phyloP scores from a whole-genome alignment of 2,329 filamentous ascomycete genomes.

The Lasiodiplodia sp. region DNA sequence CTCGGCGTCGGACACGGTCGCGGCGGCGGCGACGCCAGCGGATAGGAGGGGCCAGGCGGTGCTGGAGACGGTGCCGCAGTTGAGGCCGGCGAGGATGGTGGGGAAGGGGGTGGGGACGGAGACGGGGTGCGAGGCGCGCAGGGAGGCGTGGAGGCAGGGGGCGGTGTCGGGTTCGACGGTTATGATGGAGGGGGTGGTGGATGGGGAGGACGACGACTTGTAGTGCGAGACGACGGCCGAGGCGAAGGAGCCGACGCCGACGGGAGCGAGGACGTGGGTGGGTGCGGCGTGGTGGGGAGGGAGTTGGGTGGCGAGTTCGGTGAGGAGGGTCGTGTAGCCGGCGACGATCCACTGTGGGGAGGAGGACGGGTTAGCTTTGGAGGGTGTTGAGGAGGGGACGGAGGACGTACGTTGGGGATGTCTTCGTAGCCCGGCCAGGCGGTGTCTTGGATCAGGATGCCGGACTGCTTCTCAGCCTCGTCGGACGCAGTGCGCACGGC shows the following conservation, averaged over 20 bases:
- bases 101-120: conserved; percentile 63
- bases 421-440: conserved; percentile 68
- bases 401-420: conserved; percentile 59
- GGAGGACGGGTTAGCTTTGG: not conserved
- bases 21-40: conserved; percentile 62
- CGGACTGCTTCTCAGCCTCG: conserved; percentile 41
- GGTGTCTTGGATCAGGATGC: conserved; percentile 69
- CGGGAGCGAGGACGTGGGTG: conserved; percentile 64
- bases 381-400: not conserved
- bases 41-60: conserved; percentile 67
- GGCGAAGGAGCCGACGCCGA: conserved; percentile 73
- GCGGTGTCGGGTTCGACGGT: conserved; percentile 72
- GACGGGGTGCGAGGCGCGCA: conserved; percentile 59
- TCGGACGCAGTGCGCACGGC: conserved; percentile 43
- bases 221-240: conserved; percentile 70
- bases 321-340: conserved; percentile 73
- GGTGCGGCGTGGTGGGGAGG: conserved; percentile 37
- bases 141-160: conserved; percentile 48
- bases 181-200: conserved; percentile 50
- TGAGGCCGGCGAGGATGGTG: conserved; percentile 74
- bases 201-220: conserved; percentile 48
- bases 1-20: conserved; percentile 66
- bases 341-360: conserved; percentile 69
- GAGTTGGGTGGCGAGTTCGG: conserved; percentile 64
- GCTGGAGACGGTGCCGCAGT: conserved; percentile 70